phyloP scores from a whole-genome alignment of 257 asterid species.

The Lantana camara region DNA sequence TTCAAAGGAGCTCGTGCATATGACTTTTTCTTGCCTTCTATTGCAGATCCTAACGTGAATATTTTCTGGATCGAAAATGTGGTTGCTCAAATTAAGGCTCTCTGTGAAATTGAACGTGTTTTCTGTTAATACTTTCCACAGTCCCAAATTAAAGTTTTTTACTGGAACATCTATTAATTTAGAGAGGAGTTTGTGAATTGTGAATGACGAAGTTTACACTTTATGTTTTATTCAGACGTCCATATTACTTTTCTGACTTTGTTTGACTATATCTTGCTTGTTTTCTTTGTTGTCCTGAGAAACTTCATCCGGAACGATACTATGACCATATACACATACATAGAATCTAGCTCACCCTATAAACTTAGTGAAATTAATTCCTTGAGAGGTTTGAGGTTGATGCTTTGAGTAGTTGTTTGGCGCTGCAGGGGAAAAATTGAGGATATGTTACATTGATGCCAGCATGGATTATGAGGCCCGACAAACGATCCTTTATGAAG shows the following conservation, averaged over 20 bases:
- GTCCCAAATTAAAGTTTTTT: no score
- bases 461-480: constrained; percentile 83
- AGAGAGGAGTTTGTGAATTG: no score
- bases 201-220: no score
- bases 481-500: constrained; percentile 52
- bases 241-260: no score
- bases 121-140: constrained; percentile 18
- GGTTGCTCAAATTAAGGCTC: constrained; percentile 65
- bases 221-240: no score
- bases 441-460: constrained; percentile 83
- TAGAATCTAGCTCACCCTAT: not conserved
- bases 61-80: constrained; percentile 68
- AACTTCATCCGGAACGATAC: not conserved
- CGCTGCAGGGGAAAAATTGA: constrained; percentile 73
- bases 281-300: constrained; percentile 16
- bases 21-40: constrained; percentile 7
- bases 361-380: not conserved
- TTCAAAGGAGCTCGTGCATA: constrained; percentile 4
- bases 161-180: no score
- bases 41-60: constrained; percentile 84
- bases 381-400: not conserved
- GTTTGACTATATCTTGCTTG: constrained; percentile 11
- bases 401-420: constrained; percentile 20
- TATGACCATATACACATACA: no score
- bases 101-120: constrained; percentile 75